phyloP scores from a whole-genome alignment of 1,284 basidiomycete genomes.

The Puccinia triticina region DNA sequence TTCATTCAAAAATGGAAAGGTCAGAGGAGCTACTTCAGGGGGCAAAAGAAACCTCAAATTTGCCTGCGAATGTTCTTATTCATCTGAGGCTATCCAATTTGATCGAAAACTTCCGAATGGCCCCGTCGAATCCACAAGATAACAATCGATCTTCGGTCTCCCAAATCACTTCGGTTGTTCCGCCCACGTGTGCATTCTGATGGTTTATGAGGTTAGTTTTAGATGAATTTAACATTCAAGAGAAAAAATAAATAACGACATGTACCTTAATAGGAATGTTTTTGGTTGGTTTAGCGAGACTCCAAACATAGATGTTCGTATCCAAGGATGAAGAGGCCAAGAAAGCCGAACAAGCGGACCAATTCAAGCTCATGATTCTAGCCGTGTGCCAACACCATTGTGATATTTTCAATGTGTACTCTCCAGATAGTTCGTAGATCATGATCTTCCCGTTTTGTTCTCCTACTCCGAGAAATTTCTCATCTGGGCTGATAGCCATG shows the following conservation, averaged over 20 bases:
- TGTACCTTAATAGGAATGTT: slow-evolving; percentile 74
- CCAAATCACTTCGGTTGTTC: slow-evolving; percentile 45
- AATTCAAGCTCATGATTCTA: slow-evolving; percentile 77
- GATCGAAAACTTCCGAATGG: slow-evolving; percentile 41
- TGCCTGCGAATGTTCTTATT: background rate
- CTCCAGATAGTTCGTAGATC: slow-evolving; percentile 73
- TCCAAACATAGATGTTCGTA: slow-evolving; percentile 88
- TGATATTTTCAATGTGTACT: slow-evolving; percentile 65
- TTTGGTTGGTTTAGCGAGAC: slow-evolving; percentile 73
- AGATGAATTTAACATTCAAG: background rate
- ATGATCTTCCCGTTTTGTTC: slow-evolving; percentile 77
- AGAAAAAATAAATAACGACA: slow-evolving; percentile 55
- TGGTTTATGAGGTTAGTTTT: background rate
- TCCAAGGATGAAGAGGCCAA: slow-evolving; percentile 86
- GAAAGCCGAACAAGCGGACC: slow-evolving; percentile 73
- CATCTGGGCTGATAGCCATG: slow-evolving; percentile 79
- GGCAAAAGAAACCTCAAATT: too few species aligned
- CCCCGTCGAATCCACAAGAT: slow-evolving; percentile 44
- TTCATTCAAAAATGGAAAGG: too few species aligned
- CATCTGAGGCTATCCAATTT: slow-evolving; percentile 31
- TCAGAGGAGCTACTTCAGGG: too few species aligned
- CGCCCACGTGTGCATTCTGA: slow-evolving; percentile 48
- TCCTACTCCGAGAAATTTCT: slow-evolving; percentile 57
- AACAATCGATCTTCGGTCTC: slow-evolving; percentile 18
- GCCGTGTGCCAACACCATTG: slow-evolving; percentile 88